Conservation (phyloP, 2,329 filamentous ascomycete genomes). For the Rhinocladiella similis region DNA sequence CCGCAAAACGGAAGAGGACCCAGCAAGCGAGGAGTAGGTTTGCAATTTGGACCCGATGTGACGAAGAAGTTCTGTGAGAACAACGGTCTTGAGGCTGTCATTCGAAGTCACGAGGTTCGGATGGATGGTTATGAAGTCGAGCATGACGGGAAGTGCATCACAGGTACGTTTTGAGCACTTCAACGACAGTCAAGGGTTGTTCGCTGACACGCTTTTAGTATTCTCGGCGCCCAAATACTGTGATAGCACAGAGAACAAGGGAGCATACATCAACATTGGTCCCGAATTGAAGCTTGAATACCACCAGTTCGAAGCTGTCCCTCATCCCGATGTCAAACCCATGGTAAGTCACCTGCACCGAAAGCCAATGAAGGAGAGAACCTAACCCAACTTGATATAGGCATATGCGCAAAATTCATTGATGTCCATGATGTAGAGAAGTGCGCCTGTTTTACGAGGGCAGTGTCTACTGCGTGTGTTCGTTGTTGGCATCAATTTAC, state of each 20-base stretch:
- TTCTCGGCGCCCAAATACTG: conserved; percentile 98
- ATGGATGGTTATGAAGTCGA: conserved; percentile 99
- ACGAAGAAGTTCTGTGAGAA: conserved; percentile 96
- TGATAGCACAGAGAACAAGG: conserved; percentile 96
- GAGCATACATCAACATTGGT: conserved; percentile 96
- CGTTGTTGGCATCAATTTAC: no score
- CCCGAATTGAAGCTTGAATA: conserved; percentile 88
- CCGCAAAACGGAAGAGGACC: conserved; percentile 80
- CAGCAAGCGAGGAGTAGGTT: conserved; percentile 92
- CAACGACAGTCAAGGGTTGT: conserved; percentile 8
- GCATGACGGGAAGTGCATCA: conserved; percentile 93
- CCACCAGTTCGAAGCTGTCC: conserved; percentile 93
- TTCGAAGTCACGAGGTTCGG: conserved; percentile 94
- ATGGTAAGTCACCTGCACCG: conserved; percentile 59
- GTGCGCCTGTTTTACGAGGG: no score
- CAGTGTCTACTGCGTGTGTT: no score
- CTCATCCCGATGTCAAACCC: conserved; percentile 90
- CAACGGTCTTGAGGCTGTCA: conserved; percentile 91
- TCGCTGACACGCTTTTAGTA: conserved; percentile 51
- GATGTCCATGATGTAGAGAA: conserved; percentile 26
- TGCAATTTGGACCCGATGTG: conserved; percentile 95
- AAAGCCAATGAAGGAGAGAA: not conserved
- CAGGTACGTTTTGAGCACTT: conserved; percentile 56
- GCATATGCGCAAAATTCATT: conserved; percentile 46
- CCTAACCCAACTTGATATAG: conserved; percentile 34